phyloP scores from a whole-genome alignment of 2,329 filamentous ascomycete species.

The Furcasterigmium sp. region DNA sequence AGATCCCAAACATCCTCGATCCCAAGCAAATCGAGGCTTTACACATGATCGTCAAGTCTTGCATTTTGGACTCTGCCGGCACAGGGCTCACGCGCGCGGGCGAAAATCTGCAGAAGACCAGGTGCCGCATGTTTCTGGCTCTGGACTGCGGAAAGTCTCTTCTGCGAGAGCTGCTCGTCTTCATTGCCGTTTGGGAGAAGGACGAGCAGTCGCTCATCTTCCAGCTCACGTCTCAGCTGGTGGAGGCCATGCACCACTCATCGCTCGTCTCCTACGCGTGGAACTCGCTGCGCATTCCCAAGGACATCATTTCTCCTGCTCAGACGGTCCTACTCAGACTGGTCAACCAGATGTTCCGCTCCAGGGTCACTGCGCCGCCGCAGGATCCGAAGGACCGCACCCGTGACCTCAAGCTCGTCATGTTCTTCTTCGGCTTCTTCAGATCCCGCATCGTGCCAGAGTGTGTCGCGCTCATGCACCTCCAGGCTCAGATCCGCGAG shows the following conservation, averaged over 20 bases:
- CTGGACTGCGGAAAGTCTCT: constrained; percentile 88
- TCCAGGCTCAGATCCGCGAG: constrained; percentile 84
- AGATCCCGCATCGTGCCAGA: constrained; percentile 89
- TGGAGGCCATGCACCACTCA: constrained; percentile 86
- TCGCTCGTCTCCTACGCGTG: constrained; percentile 89
- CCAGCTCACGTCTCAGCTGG: constrained; percentile 93
- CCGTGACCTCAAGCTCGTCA: constrained; percentile 60
- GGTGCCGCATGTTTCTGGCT: constrained; percentile 84
- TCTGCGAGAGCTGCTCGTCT: constrained; percentile 84
- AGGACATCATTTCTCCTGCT: constrained; percentile 92
- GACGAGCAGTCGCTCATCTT: constrained; percentile 92
- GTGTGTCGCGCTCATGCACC: constrained; percentile 87
- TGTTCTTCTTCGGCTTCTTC: constrained; percentile 91
- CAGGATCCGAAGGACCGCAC: constrained; percentile 47
- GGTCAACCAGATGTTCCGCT: constrained; percentile 81
- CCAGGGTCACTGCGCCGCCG: constrained; percentile 34
- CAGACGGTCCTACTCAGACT: constrained; percentile 91
- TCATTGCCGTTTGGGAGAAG: constrained; percentile 95
- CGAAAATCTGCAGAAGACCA: constrained; percentile 83
- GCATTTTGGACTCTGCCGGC: constrained; percentile 78
- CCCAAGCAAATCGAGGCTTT: constrained; percentile 93
- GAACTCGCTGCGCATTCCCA: constrained; percentile 84
- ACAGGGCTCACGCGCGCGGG: constrained; percentile 61
- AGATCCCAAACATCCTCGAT: constrained; percentile 89
- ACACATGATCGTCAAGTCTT: constrained; percentile 96